These are phyloP conservation scores for Pseudogymnoascus sp. DNA, from an alignment of 2,329 filamentous ascomycete species.

Conservation along the genomic window DNA sequence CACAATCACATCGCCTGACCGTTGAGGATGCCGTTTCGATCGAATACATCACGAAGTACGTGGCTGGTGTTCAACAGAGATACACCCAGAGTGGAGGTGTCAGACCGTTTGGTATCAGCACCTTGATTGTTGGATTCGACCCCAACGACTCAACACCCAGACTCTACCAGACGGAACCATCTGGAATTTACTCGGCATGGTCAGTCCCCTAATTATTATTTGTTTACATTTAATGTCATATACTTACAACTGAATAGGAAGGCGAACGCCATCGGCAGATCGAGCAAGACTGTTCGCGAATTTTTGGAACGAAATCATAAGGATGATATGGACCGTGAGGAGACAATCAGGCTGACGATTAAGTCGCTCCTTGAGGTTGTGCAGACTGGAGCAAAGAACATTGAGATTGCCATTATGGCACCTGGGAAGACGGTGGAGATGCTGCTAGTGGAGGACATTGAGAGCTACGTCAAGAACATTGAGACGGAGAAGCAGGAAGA, in stretches of 20 bases:
- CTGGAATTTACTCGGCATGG: constrained; percentile 98
- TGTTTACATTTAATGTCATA: background rate
- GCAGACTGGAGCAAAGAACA: constrained; percentile 98
- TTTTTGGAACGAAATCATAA: constrained; percentile 99
- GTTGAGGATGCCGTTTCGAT: constrained; percentile 96
- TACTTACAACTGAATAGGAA: constrained; percentile 55
- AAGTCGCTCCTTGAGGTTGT: constrained; percentile 97
- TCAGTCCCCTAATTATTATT: constrained; percentile 36
- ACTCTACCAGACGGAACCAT: constrained; percentile 98
- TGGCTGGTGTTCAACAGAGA: constrained; percentile 94
- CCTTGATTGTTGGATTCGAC: constrained; percentile 96
- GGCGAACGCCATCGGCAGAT: constrained; percentile 96
- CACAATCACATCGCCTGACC: constrained; percentile 92
- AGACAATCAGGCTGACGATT: constrained; percentile 93
- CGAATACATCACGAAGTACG: constrained; percentile 99
- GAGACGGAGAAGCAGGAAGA: constrained; percentile 99
- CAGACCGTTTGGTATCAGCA: constrained; percentile 96
- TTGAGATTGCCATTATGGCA: constrained; percentile 97
- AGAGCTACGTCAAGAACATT: constrained; percentile 96
- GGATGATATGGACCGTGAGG: constrained; percentile 91
- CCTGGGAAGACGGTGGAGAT: constrained; percentile 87
- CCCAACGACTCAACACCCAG: constrained; percentile 80
- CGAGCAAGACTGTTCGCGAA: constrained; percentile 97
- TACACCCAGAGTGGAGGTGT: constrained; percentile 99
- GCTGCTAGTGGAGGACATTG: constrained; percentile 91